phyloP scores from a whole-genome alignment of 805 yeast genomes.

The Wickerhamiella bombiphila region DNA sequence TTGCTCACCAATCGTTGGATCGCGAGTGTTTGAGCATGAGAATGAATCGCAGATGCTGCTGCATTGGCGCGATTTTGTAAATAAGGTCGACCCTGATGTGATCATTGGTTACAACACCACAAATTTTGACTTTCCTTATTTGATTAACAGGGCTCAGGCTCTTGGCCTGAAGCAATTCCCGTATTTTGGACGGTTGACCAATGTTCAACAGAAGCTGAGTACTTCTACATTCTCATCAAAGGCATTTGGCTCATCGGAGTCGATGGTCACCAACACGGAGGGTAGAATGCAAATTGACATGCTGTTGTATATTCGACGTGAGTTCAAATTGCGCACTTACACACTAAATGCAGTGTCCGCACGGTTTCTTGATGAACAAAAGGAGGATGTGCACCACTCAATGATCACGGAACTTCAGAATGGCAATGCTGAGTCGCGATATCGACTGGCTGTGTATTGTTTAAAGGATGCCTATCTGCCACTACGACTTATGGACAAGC shows the following conservation, averaged over 20 bases:
- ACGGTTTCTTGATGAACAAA: conserved; percentile 84
- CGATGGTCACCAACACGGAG: conserved; percentile 80
- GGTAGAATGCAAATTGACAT: conserved; percentile 93
- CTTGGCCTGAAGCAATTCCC: conserved; percentile 58
- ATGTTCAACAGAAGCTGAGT: conserved; percentile 59
- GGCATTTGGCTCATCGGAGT: conserved; percentile 93
- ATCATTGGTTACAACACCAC: conserved; percentile 92
- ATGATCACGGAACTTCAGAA: conserved; percentile 89
- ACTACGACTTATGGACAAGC: conserved; percentile 68
- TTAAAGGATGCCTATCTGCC: conserved; percentile 93
- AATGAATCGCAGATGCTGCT: conserved; percentile 70
- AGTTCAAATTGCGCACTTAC: conserved; percentile 85
- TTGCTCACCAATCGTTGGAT: conserved; percentile 87
- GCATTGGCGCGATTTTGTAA: conserved; percentile 77
- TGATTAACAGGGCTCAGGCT: conserved; percentile 73
- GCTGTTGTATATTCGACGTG: conserved; percentile 85
- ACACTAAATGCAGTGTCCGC: conserved; percentile 93
- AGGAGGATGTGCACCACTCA: conserved; percentile 96
- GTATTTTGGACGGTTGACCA: conserved; percentile 63
- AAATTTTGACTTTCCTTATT: conserved; percentile 89
- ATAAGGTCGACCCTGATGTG: conserved; percentile 83
- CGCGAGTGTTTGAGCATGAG: conserved; percentile 64
- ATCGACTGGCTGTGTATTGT: conserved; percentile 94
- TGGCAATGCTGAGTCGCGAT: conserved; percentile 81
- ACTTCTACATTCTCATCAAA: conserved; percentile 80